Base-by-base conservation (phyloP, 2,329 filamentous ascomycete genomes). In the Xylaria sp. region DNA sequence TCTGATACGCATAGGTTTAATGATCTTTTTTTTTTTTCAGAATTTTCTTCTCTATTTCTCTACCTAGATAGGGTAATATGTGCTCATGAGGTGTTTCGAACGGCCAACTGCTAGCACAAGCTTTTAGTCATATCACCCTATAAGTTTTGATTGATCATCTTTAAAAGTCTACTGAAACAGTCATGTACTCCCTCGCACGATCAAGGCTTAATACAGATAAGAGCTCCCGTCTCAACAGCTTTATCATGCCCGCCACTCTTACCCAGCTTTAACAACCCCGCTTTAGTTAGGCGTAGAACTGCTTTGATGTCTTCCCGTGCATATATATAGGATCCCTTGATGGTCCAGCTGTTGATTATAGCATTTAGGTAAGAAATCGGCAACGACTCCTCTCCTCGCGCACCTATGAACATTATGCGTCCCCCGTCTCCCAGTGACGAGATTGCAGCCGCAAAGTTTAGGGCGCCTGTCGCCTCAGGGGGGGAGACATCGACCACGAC, bases 401-500 rank as follows among this genome's bases (percentile, higher is more conserved):
- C 54, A 23, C 54, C 54, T 2, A 57, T 31, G 11, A 57, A 33
- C 2, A 33, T 12, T 31, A 49, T 6, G 21, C 45, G 45, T 4
- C 45, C 45, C 15, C n/a, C 6, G 11, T 47, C 45, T n/a, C 45
- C 11, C 15, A 57, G 25, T 33, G 38, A 31, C 9, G 43, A 57
- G 14, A 57, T 2, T 15, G 54, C 54, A 15, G 54, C 54, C 33
- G 21, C 37, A 4, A 55, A 31, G 28, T 55, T 55, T 1, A 37
- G 28, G 7, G 58, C 37, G 15, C 58, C 58, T 1, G 58, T 61
- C 14, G 58, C 58, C 7, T 42, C 58, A 23, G 58, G 58, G 1
- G 58, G 58, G 8, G 58, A 61, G 6, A 61, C 51, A 15, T 61
- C 58, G 9, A 56, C 35, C 2, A 56, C 17, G n/a, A 51, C 58